Evolutionary conservation across 106 monocot genomes (phyloP), one percentile per base, ranked within the genome.

Genomic region (Narthecium ossifragum): DNA sequence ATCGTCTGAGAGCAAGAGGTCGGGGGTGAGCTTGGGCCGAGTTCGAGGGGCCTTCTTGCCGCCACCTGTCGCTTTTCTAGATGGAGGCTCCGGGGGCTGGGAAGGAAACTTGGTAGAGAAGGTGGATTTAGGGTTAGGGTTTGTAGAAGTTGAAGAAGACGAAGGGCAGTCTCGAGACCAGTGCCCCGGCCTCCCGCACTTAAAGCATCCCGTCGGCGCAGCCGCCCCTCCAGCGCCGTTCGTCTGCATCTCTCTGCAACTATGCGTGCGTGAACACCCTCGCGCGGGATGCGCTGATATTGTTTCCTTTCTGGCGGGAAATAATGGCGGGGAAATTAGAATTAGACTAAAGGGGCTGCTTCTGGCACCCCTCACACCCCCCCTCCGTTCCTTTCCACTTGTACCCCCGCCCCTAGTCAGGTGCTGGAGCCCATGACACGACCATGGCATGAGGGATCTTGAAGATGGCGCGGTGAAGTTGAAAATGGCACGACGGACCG

Each of bases 161-260:
- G 85, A 89, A 9, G 88, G 85, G 62, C 93, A 93, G 73, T 93
- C 93, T 14, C 88, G 76, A 0, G 93, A 93, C 93, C 93, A 93
- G 77, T 93, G 93, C 0, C 93, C 93, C 0, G 93, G 88, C 15
- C 88, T 46, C 24, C 93, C 93, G 66, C 93, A 93, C 80, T 93
- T 93, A 80, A 88, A 93, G 72, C 93, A 93, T 4, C 88, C 79
- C 52, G 77, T 88, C 56, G 79, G 76, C 51, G 67, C 73, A 45
- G 75, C 72, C 45, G 57, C 66, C 32, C 28, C 68, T 59, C 46
- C 60, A 6, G 36, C 60, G 9, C 61, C 62, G 26, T 22, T 22
- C 32, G 38, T 65, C 74, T 70, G 57, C 80, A 77, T 77, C 59
- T 53, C 61, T 48, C 47, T 36, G n/a, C n/a, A n/a, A n/a, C n/a